These are phyloP conservation scores for Cicer pinnatifidum DNA, from an alignment of 306 rosid species.

Conservation along the genomic window DNA sequence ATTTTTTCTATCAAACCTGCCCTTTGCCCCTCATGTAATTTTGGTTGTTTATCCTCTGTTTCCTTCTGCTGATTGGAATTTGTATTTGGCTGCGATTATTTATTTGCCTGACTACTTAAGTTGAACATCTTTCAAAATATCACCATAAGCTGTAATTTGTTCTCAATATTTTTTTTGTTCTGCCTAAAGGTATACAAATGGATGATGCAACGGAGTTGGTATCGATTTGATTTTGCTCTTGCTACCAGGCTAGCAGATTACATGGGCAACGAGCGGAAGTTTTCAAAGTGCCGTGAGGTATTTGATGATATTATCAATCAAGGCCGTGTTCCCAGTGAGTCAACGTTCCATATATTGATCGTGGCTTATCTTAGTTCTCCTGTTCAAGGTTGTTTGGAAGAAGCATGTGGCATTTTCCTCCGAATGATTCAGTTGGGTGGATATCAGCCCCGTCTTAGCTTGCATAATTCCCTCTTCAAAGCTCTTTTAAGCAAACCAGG, in stretches of 20 bases:
- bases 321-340: constrained; percentile 89
- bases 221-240: constrained; percentile 82
- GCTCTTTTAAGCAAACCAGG: constrained; percentile 77
- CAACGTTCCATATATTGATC: constrained; percentile 85
- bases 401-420: constrained; percentile 80
- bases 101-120: constrained; percentile 29
- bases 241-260: constrained; percentile 88
- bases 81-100: constrained; percentile 19
- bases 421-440: constrained; percentile 98
- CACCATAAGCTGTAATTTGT: constrained; percentile 22
- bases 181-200: constrained; percentile 82
- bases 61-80: constrained; percentile 26
- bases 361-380: constrained; percentile 89
- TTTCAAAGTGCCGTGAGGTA: constrained; percentile 88
- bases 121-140: constrained; percentile 17
- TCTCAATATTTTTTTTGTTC: constrained; percentile 18
- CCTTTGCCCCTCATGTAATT: neutral
- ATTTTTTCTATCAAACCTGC: neutral
- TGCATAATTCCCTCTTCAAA: constrained; percentile 84
- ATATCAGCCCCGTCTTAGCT: constrained; percentile 81
- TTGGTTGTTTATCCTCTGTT: constrained; percentile 23
- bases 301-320: constrained; percentile 86
- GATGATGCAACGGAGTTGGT: constrained; percentile 91
- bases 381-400: constrained; percentile 81
- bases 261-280: constrained; percentile 89